Conservation (phyloP, 1,284 basidiomycete species). For the Malassezia furfur region DNA sequence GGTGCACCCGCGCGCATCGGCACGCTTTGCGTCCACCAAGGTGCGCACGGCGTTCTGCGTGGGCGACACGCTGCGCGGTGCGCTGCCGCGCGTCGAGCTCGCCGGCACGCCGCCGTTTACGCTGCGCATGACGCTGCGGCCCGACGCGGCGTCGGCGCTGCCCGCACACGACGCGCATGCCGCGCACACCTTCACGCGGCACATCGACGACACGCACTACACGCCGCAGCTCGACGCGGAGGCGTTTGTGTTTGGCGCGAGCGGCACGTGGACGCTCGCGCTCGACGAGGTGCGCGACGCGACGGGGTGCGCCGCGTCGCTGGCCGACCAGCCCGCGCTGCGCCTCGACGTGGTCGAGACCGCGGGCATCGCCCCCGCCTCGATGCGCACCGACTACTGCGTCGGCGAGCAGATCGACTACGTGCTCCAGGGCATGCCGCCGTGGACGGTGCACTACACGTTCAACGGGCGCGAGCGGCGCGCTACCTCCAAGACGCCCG, state of each 20-base stretch:
- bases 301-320: slow-evolving; percentile 25
- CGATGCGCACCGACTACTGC: slow-evolving; percentile 70
- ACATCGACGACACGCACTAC: neutral
- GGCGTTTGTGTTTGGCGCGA: slow-evolving; percentile 67
- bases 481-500: slow-evolving; percentile 66
- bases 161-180: neutral
- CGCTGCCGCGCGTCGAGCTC: slow-evolving; percentile 50
- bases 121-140: slow-evolving; percentile 64
- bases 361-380: slow-evolving; percentile 77
- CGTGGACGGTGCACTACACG: slow-evolving; percentile 85
- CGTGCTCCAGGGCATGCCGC: slow-evolving; percentile 85
- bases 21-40: slow-evolving; percentile 15
- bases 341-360: slow-evolving; percentile 74
- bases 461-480: slow-evolving; percentile 67
- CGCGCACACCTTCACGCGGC: neutral
- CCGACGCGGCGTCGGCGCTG: slow-evolving; percentile 13
- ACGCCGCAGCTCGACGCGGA: slow-evolving; percentile 50
- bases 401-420: slow-evolving; percentile 84
- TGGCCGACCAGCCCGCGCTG: slow-evolving; percentile 13
- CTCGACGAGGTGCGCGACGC: slow-evolving; percentile 28
- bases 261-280: slow-evolving; percentile 57
- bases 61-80: slow-evolving; percentile 29
- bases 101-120: slow-evolving; percentile 76
- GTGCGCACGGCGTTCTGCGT: slow-evolving; percentile 56
- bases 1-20: slow-evolving; percentile 30